Evolutionary conservation across 1,284 basidiomycete species (phyloP), one percentile per base, ranked within the genome.

Genomic region (Apiotrichum laibachii): DNA sequence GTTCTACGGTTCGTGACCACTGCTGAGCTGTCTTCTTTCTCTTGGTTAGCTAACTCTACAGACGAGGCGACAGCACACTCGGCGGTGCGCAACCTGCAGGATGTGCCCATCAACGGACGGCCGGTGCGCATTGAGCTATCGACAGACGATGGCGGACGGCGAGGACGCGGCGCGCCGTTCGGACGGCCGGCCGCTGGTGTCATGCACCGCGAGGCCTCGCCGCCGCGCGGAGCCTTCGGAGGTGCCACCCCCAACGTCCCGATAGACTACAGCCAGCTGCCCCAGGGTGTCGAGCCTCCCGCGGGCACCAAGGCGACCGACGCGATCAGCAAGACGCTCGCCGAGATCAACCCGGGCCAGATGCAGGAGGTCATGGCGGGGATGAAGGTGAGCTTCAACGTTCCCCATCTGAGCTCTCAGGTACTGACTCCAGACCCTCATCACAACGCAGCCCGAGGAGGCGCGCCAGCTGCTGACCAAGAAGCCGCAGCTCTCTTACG

Each of bases 311-410:
- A 84, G 31, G 81, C 90, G 12, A 82, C 91, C 55, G 95, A 98
- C 76, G 83, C 84, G 49, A 98, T 99, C 72, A 92, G 86, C 70
- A 85, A 90, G 70, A 90, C 88, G 10, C 83, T 99, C 42, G 93
- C 90, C 33, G 86, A 82, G 13, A 89, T 96, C 80, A 85, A 86
- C 56, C 90, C 91, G 0, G 83, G 82, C 50, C 90, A 97, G 73
- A 82, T 97, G 63, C 86, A 95, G 76, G 95, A 99, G 78, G 90
- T 98, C n/a, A 82, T 99, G 68, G 88, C 88, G 34, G 92, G 97
- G 77, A 96, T 97, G 89, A 98, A 98, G 86, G 93, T 93, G 72
- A 31, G 26, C 26, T 31, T 69, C n/a, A n/a, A n/a, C n/a, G n/a
- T n/a, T n/a, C n/a, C n/a, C n/a, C n/a, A n/a, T n/a, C n/a, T n/a